Base-by-base conservation (phyloP, 805 yeast species). In the Tetrapisispora pingtungensis region DNA sequence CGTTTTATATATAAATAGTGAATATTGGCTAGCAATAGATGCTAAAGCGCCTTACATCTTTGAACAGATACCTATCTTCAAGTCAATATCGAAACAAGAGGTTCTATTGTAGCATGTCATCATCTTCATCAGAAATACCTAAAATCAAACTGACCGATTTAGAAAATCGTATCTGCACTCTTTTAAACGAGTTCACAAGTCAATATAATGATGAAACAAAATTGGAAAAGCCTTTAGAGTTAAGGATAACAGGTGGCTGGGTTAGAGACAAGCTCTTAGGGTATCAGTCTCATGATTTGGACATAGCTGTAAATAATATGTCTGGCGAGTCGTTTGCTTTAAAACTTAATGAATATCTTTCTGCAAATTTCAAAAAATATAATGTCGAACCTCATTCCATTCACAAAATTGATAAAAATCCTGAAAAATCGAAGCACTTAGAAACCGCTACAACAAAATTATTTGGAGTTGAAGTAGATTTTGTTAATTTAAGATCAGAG, bases 241-340 rank as follows among this genome's bases (percentile, higher is more conserved):
- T 49, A 33, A 64, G 98, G 48, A 84, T 93, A 52, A 89, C 97
- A 0, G 98, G 98, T 31, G 98, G 98, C 0, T 90, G 98, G 98
- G 98, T 93, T 2, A 74, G 98, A 54, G 98, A 93, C 62, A 93
- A 93, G 65, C 68, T 93, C 26, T 68, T 93, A 27, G 95, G 95
- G 0, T 72, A 73, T 39, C 78, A 77, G 19, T 80, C 90, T 35
- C 80, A 90, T 57, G 99, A 93, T 61, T 70, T 93, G 27, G 99
- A 93, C 56, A 85, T 93, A 40, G 97, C 97, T 7, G 78, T 93
- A 40, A 88, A 93, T 62, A 71, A 71, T 44, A 66, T 86, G 57
- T 77, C 95, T 0, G 99, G 99, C 0, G 88, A 84, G 55, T 79
- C 78, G 30, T 90, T 93, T 65, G 96, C 95, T 1, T 68, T 69